phyloP scores from a whole-genome alignment of 2,329 filamentous ascomycete genomes.

The Acephala macrosclerotiorum region DNA sequence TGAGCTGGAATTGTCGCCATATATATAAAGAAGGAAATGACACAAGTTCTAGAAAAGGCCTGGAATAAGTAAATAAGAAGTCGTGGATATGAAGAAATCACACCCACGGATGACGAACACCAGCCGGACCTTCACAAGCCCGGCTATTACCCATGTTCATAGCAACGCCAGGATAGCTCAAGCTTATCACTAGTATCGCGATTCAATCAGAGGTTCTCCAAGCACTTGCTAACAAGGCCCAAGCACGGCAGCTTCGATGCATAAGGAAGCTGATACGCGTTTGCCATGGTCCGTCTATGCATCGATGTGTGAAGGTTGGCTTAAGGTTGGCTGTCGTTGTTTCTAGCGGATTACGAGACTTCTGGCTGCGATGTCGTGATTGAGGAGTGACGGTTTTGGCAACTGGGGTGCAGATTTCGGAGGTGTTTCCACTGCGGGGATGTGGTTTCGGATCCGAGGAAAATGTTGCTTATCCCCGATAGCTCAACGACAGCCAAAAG shows the following conservation, averaged over 20 bases:
- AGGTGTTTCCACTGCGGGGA: background rate
- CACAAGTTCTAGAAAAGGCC: background rate
- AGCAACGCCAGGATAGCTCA: background rate
- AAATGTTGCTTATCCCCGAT: too few species aligned
- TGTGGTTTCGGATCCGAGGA: too few species aligned
- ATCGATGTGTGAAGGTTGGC: background rate
- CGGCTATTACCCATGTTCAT: background rate
- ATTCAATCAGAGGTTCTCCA: too few species aligned
- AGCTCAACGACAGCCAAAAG: too few species aligned
- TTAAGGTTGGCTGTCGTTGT: background rate
- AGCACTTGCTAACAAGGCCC: background rate
- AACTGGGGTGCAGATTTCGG: slow-evolving; percentile 7
- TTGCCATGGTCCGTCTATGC: background rate
- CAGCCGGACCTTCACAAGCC: background rate
- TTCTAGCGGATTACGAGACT: slow-evolving; percentile 17
- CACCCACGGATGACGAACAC: slow-evolving; percentile 7
- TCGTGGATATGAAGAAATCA: background rate
- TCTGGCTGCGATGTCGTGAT: slow-evolving; percentile 17
- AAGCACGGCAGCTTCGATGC: background rate
- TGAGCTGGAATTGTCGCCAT: slow-evolving; percentile 5
- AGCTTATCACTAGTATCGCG: background rate
- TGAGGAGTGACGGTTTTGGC: slow-evolving; percentile 5
- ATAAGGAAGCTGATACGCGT: slow-evolving; percentile 1
- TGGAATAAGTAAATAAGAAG: background rate
- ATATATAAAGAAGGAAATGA: background rate